Evolutionary conservation across 345 rosid species (phyloP), one percentile per base, ranked within the genome.

Genomic region (Rhizophora mangle): DNA sequence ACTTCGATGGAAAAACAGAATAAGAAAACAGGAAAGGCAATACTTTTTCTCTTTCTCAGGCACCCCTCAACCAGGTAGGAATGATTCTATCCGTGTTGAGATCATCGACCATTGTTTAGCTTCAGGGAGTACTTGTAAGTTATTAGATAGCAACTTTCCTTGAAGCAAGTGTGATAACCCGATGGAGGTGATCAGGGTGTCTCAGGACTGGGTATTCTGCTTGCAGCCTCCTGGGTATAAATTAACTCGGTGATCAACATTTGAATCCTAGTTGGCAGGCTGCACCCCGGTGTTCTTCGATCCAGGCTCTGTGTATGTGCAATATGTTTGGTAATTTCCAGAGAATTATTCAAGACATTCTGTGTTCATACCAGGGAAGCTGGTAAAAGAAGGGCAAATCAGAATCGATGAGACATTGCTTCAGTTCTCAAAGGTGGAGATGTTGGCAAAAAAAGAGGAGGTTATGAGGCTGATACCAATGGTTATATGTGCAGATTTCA

Each of bases 211-310:
- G 2, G 36, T 63, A 5, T 74, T 74, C 60, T 74, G 73, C 30
- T 43, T 74, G n/a, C 73, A 74, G 51, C 78, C 73, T 8, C 53
- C 78, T 0, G 69, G 78, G 26, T 73, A 74, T 47, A 68, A 73
- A 4, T 32, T 21, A 47, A 74, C 72, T 5, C 56, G 73, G n/a
- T 16, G 69, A 56, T 74, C 78, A 8, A 56, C 20, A 2, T 74
- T 74, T 21, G 73, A 74, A 11, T 74, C 73, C 5, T 56, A 68
- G 32, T 6, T 74, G 4, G 62, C 67, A 4, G 76, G 76, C 5
- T 73, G 72, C 39, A 66, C 68, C 34, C 73, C 78, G 8, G 73
- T 74, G 51, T 74, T 74, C 65, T 74, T 69, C 24, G 24, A 24
- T 24, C 24, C 24, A 24, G 24, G 24, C 24, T 24, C 24, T 24